Evolutionary conservation across 352 stramenopile genomes (phyloP).

Genomic region (Pythium monospermum): DNA sequence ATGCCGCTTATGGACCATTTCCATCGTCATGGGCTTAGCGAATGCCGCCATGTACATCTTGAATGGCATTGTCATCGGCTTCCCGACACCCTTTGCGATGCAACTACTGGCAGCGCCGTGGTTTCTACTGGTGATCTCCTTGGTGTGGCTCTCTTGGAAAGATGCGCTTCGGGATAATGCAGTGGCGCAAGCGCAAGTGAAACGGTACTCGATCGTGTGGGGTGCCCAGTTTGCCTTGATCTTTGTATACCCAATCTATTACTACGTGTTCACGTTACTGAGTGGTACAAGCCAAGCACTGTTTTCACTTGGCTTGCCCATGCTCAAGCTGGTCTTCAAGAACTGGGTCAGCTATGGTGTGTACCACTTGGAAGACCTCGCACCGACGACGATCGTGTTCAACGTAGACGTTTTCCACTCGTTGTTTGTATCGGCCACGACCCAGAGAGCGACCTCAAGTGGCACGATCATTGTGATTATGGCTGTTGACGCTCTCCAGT

Average conservation of each 20-base stretch:
- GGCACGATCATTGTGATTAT: conserved; percentile 1
- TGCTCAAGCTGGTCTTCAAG: conserved; percentile 16
- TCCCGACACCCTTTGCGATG: conserved; percentile 7
- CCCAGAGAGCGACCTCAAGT: conserved; percentile 2
- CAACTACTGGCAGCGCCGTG: not conserved
- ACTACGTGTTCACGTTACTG: conserved; percentile 1
- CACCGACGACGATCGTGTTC: conserved; percentile 7
- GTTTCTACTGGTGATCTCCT: not conserved
- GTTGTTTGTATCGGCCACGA: conserved; percentile 9
- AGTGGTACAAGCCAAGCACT: not conserved
- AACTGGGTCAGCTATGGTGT: conserved; percentile 1
- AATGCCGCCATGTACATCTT: not conserved
- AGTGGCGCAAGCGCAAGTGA: not conserved
- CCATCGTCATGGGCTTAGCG: not conserved
- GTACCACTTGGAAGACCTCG: conserved; percentile 8
- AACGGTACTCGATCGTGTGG: not conserved
- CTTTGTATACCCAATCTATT: conserved; percentile 5
- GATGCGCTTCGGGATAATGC: not conserved
- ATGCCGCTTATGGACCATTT: not conserved
- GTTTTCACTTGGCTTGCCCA: conserved; percentile 1
- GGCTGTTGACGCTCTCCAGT: conserved; percentile 3
- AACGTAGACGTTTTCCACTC: conserved; percentile 19
- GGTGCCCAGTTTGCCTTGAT: not conserved
- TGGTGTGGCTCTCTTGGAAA: not conserved
- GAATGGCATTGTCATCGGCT: not conserved